Percentiles rank a stretch among this genome's conserved stretches.
Conservation (phyloP, 192 early-diverging fungal genomes). For the Coemansia sp. region DNA sequence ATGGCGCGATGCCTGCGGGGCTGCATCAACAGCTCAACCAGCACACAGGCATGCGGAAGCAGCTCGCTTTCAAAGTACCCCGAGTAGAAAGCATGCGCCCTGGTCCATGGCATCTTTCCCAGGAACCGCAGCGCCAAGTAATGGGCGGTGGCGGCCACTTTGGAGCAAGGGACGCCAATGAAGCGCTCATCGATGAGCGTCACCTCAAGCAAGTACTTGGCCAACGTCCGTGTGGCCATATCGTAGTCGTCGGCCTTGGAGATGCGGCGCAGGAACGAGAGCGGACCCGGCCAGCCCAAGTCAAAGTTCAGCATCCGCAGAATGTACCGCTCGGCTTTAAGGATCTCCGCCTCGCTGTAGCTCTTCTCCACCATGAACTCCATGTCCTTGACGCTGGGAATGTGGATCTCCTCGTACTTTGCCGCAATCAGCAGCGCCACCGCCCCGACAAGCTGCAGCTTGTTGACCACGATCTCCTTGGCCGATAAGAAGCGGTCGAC, state of each 20-base stretch:
- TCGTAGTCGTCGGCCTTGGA: conserved; percentile 65
- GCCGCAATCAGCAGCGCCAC: conserved; percentile 59
- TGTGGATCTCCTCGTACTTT: conserved; percentile 63
- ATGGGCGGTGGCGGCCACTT: conserved; percentile 55
- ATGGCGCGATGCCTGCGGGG: conserved; percentile 45
- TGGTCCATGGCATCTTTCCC: conserved; percentile 52
- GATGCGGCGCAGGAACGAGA: conserved; percentile 62
- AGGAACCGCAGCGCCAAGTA: conserved; percentile 53
- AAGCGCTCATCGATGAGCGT: conserved; percentile 63
- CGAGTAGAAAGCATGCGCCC: conserved; percentile 63
- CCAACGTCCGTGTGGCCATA: conserved; percentile 57
- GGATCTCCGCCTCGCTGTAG: conserved; percentile 54
- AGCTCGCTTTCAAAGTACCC: conserved; percentile 72
- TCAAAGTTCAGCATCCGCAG: conserved; percentile 62
- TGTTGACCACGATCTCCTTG: conserved; percentile 49
- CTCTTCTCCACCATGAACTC: conserved; percentile 54
- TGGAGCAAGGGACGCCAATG: conserved; percentile 52
- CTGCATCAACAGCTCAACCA: conserved; percentile 58
- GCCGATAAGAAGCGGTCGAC: conserved; percentile 63
- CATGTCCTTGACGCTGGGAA: conserved; percentile 59
- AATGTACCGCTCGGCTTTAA: conserved; percentile 61
- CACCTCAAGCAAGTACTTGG: conserved; percentile 65
- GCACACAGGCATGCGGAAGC: conserved; percentile 37
- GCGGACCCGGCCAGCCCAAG: conserved; percentile 61
- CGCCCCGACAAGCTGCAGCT: conserved; percentile 62